Percentiles rank a stretch among this genome's conserved stretches.
phyloP scores from a whole-genome alignment of 2,329 filamentous ascomycete species.

The Aspergillus sp. region DNA sequence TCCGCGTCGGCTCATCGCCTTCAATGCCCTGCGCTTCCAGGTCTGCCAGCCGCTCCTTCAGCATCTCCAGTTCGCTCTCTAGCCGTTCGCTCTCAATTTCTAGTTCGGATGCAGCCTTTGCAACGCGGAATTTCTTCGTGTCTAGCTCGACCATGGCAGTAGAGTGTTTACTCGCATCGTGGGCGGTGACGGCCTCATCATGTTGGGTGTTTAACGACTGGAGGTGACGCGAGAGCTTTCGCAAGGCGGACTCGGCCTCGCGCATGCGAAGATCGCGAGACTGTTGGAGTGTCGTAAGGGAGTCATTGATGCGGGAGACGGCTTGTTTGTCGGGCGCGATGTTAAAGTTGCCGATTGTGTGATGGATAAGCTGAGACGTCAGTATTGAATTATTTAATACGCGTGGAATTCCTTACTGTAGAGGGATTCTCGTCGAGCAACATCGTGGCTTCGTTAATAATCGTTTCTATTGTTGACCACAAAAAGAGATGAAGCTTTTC shows the following conservation, averaged over 20 bases:
- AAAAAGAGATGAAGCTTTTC: not conserved
- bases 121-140: constrained; percentile 89
- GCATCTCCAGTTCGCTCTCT: constrained; percentile 71
- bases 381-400: not conserved
- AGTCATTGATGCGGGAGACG: constrained; percentile 79
- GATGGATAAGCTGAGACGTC: constrained; percentile 71
- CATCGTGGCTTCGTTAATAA: constrained; percentile 58
- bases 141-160: constrained; percentile 82
- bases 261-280: constrained; percentile 76
- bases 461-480: not conserved
- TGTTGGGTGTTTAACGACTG: constrained; percentile 74
- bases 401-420: constrained; percentile 56
- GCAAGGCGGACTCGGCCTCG: constrained; percentile 66
- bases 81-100: constrained; percentile 96
- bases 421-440: constrained; percentile 92
- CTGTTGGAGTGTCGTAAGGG: constrained; percentile 77
- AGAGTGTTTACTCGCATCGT: constrained; percentile 78
- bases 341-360: constrained; percentile 94
- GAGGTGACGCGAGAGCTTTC: constrained; percentile 73
- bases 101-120: constrained; percentile 84
- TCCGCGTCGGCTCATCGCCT: constrained; percentile 57
- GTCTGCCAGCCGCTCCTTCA: constrained; percentile 74
- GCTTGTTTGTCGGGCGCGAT: constrained; percentile 83
- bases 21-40: constrained; percentile 86
- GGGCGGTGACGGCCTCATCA: constrained; percentile 69